Evolutionary conservation across 306 rosid species (phyloP).

Genomic region (Vigna trinervia): DNA sequence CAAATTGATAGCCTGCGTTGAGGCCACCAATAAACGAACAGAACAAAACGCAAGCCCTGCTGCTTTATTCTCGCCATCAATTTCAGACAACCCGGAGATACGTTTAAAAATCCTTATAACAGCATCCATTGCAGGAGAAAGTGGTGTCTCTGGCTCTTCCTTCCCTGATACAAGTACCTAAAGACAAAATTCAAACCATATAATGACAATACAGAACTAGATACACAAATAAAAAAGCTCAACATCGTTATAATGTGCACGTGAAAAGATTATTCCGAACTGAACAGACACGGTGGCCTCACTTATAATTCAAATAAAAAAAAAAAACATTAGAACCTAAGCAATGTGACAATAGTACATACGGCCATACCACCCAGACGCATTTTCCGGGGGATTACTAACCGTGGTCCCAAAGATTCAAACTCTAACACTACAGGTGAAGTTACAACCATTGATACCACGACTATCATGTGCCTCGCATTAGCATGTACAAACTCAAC

Average conservation of each 20-base stretch:
- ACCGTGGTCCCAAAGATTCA: not conserved
- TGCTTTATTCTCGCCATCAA: slow-evolving; percentile 55
- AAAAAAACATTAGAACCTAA: not conserved
- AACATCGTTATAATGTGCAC: not conserved
- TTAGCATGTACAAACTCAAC: slow-evolving; percentile 5
- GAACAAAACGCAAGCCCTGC: slow-evolving; percentile 69
- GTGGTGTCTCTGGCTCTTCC: slow-evolving; percentile 76
- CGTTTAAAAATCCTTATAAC: slow-evolving; percentile 83
- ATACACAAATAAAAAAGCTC: not conserved
- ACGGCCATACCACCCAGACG: not conserved
- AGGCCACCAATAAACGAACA: slow-evolving; percentile 81
- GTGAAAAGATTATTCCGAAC: slow-evolving; percentile 2
- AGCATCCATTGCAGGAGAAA: slow-evolving; percentile 99
- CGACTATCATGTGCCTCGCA: too few relatives aligned
- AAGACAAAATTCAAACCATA: slow-evolving; percentile 34
- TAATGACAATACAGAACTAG: slow-evolving; percentile 20
- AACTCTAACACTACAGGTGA: not conserved
- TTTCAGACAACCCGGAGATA: slow-evolving; percentile 76
- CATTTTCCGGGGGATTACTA: not conserved
- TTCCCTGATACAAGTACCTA: slow-evolving; percentile 93
- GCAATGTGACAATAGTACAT: not conserved
- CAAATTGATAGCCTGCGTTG: slow-evolving; percentile 95
- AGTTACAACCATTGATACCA: not conserved
- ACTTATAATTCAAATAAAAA: not conserved
- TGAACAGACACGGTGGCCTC: not conserved